Base-by-base conservation (phyloP, 768 basidiomycete species). In the Lenzites betulinus region DNA sequence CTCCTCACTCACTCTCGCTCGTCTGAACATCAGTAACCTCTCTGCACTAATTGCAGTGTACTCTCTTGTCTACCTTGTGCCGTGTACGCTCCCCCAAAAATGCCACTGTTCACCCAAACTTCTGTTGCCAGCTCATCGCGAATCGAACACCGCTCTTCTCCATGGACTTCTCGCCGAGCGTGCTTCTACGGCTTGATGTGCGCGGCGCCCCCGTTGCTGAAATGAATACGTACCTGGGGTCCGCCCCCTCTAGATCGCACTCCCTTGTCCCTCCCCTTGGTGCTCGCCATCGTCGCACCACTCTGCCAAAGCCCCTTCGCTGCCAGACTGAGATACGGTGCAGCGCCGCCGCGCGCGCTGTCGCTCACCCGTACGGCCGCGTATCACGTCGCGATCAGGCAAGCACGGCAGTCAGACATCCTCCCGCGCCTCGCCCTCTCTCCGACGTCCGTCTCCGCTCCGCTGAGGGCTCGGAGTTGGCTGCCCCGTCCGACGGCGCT, bases 201-300 rank as follows among this genome's bases (percentile, higher is more conserved):
- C 46, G 44, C 11, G 18, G 22, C 23, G 25, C 18, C 16, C 12
- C n/a, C n/a, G 4, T n/a, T 28, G 51, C 26, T 18, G 8, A 20
- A 35, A 56, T 58, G 56, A 50, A 48, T 30, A 23, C 56, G 56
- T 58, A 20, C 56, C 56, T 47, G 56, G 56, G 56, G 56, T 50
- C 56, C 35, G 8, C 9, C 25, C 15, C 39, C 23, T 42, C 46
- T 41, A 25, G 46, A 38, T 23, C 55, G 30, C 55, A 49, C 38
- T 38, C 42, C 23, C 18, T 26, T 42, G 16, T 15, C 6, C 41
- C 13, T 25, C 46, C 22, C 23, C 23, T 26, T 25, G 22, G 25
- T 39, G 43, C 5, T 12, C 13, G 53, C 53, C 33, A 15, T 20
- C 35, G 20, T 22, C 2, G n/a, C 33, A 20, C 35, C 33, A 18